Percentiles rank a stretch among this genome's conserved stretches.
Conservation (phyloP, 2,329 filamentous ascomycete species). For the Sarocladium strictum region DNA sequence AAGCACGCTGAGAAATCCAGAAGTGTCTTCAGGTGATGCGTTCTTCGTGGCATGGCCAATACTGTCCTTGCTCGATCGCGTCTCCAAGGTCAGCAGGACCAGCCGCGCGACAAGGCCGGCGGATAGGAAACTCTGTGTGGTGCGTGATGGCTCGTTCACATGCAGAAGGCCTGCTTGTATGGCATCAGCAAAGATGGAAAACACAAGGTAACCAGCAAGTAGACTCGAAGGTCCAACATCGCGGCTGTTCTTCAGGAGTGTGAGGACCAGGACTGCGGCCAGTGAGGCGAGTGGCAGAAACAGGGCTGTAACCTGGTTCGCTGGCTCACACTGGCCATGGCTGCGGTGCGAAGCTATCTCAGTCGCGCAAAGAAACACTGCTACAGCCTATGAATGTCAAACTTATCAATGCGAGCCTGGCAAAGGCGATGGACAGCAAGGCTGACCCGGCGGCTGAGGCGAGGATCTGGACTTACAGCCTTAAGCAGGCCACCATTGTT, state of each 20-base stretch:
- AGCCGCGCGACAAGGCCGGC: not conserved
- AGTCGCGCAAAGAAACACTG: not conserved
- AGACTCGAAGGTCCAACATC: not conserved
- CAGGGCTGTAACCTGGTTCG: not conserved
- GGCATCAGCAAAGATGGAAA: not conserved
- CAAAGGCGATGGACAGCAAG: not conserved
- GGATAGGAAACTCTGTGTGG: not conserved
- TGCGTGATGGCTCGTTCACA: not conserved
- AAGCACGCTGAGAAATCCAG: not conserved
- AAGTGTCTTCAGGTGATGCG: not conserved
- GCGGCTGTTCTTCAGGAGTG: not conserved
- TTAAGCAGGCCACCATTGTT: not conserved
- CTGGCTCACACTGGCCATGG: not conserved
- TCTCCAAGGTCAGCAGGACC: not conserved
- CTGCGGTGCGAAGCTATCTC: not conserved
- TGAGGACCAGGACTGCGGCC: not conserved
- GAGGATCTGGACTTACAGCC: not conserved
- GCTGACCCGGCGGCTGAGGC: not conserved
- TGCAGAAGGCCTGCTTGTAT: not conserved
- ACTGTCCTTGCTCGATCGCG: not conserved
- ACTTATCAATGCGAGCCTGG: not conserved
- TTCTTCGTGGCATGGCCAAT: not conserved
- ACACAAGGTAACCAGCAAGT: not conserved
- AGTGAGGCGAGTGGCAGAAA: not conserved
- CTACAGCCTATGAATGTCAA: not conserved